Base-by-base conservation (phyloP, 83 land plant species). In the Picea abies region DNA sequence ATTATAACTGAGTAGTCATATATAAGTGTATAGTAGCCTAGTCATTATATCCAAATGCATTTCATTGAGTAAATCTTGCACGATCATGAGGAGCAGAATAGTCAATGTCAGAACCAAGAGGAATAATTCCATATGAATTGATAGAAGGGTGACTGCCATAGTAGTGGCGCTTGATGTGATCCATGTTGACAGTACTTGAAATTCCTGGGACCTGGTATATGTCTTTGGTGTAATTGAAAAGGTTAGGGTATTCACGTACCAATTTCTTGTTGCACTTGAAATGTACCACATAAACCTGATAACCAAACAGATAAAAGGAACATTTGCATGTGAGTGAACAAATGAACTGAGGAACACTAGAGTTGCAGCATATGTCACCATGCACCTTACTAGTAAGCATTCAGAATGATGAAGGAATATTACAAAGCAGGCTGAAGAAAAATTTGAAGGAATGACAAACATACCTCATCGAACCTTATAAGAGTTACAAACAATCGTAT, bases 201-300 rank as follows among this genome's bases (percentile, higher is more conserved):
- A 94, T 88, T n/a, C 97, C 94, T 39, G 94, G 87, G 20, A 89
- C 68, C 79, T 91, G 97, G 81, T 76, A 94, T 4, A 94, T 85
- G 75, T 94, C 96, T 85, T 94, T 94, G 22, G 91, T 92, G 86
- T 94, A 94, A 64, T 96, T 96, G 90, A 94, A 94, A 39, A 96
- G 79, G 80, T 93, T 96, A 11, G 87, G 92, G 82, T 93, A 93
- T 80, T 94, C 97, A 5, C 91, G 84, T 7, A 94, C 80, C 77
- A 93, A 72, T 86, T 88, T 92, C 84, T 93, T 93, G 88, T 94
- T 94, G 89, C 94, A 93, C 76, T 96, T 94, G 91, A 96, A 96
- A 82, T 94, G 92, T 47, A 96, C 99, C 4, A 85, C 87, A 84
- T 94, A 94, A 8, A 90, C 94, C 94, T 91, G 89, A 14, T 17